A percentile compares a stretch with the other conserved stretches of the same genome.
phyloP scores from a whole-genome alignment of 2,329 filamentous ascomycete genomes.

The Metarhizium album region DNA sequence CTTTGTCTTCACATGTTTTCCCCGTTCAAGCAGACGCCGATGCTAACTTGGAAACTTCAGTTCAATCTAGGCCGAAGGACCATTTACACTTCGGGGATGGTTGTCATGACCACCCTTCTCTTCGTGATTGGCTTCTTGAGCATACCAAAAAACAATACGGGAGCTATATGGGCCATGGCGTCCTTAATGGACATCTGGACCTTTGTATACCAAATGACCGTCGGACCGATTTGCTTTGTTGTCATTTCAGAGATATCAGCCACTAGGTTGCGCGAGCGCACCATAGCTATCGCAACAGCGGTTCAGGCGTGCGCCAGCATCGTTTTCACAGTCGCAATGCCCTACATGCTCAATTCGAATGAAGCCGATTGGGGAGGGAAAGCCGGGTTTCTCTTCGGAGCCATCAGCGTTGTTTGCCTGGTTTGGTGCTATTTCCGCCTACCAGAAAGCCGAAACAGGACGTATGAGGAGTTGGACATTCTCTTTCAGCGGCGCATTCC shows the following conservation, averaged over 20 bases:
- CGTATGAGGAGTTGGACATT: conserved; percentile 22
- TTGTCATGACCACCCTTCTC: conserved; percentile 24
- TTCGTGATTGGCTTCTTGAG: conserved; percentile 31
- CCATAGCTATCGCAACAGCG: conserved; percentile 20
- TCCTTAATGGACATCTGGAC: conserved; percentile 31
- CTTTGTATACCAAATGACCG: conserved; percentile 28
- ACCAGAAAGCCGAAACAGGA: conserved; percentile 18
- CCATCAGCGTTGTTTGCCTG: conserved; percentile 13
- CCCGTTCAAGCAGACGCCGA: background rate
- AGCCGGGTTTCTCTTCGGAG: conserved; percentile 21
- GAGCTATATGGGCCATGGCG: conserved; percentile 26
- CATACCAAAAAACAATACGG: conserved; percentile 19
- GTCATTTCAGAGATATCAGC: conserved; percentile 29
- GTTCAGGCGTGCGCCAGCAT: conserved; percentile 15
- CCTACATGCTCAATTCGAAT: conserved; percentile 22
- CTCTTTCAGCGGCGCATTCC: conserved; percentile 15
- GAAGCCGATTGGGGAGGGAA: conserved; percentile 22
- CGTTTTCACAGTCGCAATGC: conserved; percentile 16
- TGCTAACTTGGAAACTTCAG: background rate
- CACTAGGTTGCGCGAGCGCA: conserved; percentile 21
- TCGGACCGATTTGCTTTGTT: conserved; percentile 31
- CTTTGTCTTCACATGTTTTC: background rate
- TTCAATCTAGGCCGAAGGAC: conserved; percentile 26
- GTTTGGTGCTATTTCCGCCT: conserved; percentile 19
- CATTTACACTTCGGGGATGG: conserved; percentile 22